These are phyloP conservation scores for Coemansia sp. DNA, from an alignment of 192 early-diverging fungal species.

Conservation along the genomic window DNA sequence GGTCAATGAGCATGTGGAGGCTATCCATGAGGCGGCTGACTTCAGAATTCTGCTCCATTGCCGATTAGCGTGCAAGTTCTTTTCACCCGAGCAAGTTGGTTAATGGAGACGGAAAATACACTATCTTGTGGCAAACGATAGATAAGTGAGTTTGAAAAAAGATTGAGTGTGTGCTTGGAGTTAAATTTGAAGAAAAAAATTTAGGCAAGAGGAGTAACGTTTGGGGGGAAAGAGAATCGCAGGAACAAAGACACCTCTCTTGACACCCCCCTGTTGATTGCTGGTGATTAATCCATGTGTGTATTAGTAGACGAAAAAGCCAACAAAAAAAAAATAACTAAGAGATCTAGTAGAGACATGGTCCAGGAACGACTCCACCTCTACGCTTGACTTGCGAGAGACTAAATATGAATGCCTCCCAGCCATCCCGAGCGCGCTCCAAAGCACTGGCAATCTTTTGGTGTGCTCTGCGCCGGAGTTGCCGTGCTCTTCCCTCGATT, in stretches of 20 bases:
- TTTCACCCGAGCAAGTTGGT: not conserved
- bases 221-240: not conserved
- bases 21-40: slow-evolving; percentile 11
- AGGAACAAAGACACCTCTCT: no score
- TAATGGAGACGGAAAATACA: not conserved
- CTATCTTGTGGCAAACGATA: not conserved
- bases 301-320: no score
- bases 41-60: slow-evolving; percentile 8
- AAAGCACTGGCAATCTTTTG: slow-evolving; percentile 10
- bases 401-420: not conserved
- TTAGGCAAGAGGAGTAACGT: not conserved
- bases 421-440: slow-evolving; percentile 17
- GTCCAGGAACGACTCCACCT: not conserved
- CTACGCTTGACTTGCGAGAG: slow-evolving; percentile 2
- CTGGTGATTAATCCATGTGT: no score
- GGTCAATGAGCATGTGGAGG: slow-evolving; percentile 6
- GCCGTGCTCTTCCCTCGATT: slow-evolving; percentile 15
- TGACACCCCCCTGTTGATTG: no score
- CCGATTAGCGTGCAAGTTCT: not conserved
- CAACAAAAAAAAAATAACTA: no score
- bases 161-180: not conserved
- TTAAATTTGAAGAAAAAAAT: not conserved
- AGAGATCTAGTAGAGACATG: not conserved
- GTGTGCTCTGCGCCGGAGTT: slow-evolving; percentile 18
- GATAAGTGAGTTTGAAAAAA: not conserved